A percentile compares a stretch with the other conserved stretches of the same genome.
Evolutionary conservation across 2,329 filamentous ascomycete genomes (phyloP).

Genomic region (Endoconidiophora polonica): DNA sequence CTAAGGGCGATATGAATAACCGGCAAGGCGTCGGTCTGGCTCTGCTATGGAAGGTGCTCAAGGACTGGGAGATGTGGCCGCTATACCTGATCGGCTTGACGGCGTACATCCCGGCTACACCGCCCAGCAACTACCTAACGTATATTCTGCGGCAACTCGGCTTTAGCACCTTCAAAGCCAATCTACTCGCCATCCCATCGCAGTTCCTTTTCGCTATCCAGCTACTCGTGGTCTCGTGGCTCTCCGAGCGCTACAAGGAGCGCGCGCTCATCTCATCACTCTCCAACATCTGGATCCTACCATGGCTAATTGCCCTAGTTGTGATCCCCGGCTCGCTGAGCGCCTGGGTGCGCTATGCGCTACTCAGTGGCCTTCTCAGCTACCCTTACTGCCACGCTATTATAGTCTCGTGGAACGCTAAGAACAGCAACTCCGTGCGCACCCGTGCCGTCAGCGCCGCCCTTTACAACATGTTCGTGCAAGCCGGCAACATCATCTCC

Average conservation of each 20-base stretch:
- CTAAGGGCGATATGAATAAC: slow-evolving; percentile 46
- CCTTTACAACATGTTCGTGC: slow-evolving; percentile 33
- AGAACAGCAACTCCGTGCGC: slow-evolving; percentile 32
- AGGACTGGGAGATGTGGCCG: slow-evolving; percentile 46
- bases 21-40: slow-evolving; percentile 27
- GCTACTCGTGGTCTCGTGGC: slow-evolving; percentile 28
- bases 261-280: slow-evolving; percentile 28
- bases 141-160: slow-evolving; percentile 27
- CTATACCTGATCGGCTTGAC: slow-evolving; percentile 36
- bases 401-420: slow-evolving; percentile 30
- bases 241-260: slow-evolving; percentile 28
- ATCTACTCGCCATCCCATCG: slow-evolving; percentile 29
- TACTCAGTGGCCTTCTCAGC: slow-evolving; percentile 24
- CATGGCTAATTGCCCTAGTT: slow-evolving; percentile 29
- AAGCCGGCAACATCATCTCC: slow-evolving; percentile 26
- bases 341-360: slow-evolving; percentile 27
- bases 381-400: slow-evolving; percentile 35
- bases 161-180: slow-evolving; percentile 29
- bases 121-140: slow-evolving; percentile 29
- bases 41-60: slow-evolving; percentile 32
- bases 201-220: slow-evolving; percentile 29
- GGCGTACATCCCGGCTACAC: slow-evolving; percentile 25
- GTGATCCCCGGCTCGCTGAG: slow-evolving; percentile 22
- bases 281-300: slow-evolving; percentile 34
- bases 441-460: slow-evolving; percentile 30